phyloP scores from a whole-genome alignment of 768 basidiomycete genomes.

The Boletus sensibilis region DNA sequence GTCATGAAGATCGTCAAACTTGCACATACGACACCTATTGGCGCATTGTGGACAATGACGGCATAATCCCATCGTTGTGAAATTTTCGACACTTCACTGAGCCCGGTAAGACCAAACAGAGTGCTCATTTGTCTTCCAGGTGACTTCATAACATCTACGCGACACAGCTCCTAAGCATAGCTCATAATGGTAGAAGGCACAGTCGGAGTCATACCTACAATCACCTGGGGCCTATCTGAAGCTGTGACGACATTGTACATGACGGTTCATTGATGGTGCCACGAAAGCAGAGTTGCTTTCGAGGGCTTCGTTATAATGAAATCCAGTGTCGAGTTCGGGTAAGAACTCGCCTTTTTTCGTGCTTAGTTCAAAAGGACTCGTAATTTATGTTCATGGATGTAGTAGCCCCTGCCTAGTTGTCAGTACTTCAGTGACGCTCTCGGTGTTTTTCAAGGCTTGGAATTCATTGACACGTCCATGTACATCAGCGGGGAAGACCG shows the following conservation, averaged over 20 bases:
- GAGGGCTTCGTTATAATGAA: no score
- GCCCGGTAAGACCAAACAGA: neutral
- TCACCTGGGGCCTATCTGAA: neutral
- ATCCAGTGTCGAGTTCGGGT: neutral
- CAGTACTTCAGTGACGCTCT: no score
- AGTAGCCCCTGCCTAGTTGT: neutral
- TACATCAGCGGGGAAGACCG: neutral
- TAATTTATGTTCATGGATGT: neutral
- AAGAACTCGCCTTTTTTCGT: neutral
- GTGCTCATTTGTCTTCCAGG: neutral
- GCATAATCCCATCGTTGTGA: no score
- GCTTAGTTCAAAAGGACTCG: neutral
- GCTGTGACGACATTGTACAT: neutral
- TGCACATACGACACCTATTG: neutral
- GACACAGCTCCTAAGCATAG: neutral
- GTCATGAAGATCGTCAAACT: neutral
- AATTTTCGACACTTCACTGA: no score
- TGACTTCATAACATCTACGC: neutral
- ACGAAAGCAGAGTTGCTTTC: no score
- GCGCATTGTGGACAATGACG: neutral
- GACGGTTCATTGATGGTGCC: neutral
- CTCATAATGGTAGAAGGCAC: neutral
- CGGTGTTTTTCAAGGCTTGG: neutral
- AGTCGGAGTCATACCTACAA: neutral
- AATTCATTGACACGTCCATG: neutral